These are phyloP conservation scores for Penicillium crystallinum DNA, from an alignment of 495 filamentous ascomycete species.

Conservation along the genomic window DNA sequence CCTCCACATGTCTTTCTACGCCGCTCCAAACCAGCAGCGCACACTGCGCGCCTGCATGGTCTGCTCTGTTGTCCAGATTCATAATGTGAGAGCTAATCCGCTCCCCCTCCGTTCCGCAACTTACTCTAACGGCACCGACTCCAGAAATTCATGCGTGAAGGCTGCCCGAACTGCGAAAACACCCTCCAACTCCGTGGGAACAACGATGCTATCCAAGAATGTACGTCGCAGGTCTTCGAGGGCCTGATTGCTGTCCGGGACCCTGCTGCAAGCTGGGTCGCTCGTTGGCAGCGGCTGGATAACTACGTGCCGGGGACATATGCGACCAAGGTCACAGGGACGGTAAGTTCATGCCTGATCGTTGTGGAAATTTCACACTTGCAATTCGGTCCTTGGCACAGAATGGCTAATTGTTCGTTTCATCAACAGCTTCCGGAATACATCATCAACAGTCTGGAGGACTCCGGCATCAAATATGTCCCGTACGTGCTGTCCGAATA, in stretches of 20 bases:
- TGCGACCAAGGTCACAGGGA: conserved; percentile 85
- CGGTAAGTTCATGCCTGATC: conserved; percentile 37
- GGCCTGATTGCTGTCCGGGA: conserved; percentile 79
- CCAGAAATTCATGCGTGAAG: conserved; percentile 74
- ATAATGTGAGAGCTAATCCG: conserved; percentile 49
- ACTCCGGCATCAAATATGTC: conserved; percentile 65
- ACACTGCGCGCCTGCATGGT: conserved; percentile 96
- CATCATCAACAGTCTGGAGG: conserved; percentile 58
- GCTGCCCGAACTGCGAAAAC: conserved; percentile 94
- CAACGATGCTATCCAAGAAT: conserved; percentile 76
- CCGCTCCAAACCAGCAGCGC: conserved; percentile 63
- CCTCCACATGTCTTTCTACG: conserved; percentile 49
- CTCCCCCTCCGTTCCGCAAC: background rate
- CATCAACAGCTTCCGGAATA: conserved; percentile 53
- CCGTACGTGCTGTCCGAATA: conserved; percentile 38
- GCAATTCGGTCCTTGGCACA: background rate
- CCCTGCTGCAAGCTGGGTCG: conserved; percentile 78
- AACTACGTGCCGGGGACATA: conserved; percentile 82
- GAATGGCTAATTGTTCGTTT: background rate
- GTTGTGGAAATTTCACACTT: background rate
- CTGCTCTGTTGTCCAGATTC: conserved; percentile 83
- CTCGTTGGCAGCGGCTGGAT: conserved; percentile 89
- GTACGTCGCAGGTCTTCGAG: conserved; percentile 92
- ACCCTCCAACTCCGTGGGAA: conserved; percentile 77
- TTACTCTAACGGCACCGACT: background rate